Base-by-base conservation (phyloP, 768 basidiomycete genomes). In the Pleurotus cornucopiae region DNA sequence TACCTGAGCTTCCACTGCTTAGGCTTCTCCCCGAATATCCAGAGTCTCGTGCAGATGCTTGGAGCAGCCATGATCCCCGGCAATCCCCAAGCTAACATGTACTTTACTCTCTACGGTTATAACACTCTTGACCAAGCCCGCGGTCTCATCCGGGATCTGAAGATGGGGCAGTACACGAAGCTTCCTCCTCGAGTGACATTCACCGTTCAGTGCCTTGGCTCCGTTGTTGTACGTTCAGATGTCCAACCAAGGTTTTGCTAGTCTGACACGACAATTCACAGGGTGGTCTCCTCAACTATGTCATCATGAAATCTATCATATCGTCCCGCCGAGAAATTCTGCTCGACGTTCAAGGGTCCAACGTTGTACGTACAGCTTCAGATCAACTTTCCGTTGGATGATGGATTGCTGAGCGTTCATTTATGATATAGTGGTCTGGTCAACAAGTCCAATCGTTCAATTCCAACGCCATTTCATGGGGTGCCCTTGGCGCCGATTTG, bases 121-220 rank as follows among this genome's bases (percentile, higher is more conserved):
- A 73, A 80, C 54, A 76, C 79, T 14, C 67, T 76, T 45, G 66
- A 71, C 39, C 81, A 84, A 65, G 79, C 79, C 37, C 66, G 67
- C 51, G 71, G 78, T 1, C 69, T 85, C n/a, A 75, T 84, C 45
- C 74, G 81, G 20, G 84, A 86, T 61, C 71, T 85, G 6, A 86
- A 85, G 64, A 77, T 81, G 70, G 73, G 71, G 34, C 76, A 76
- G 63, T 72, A 77, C 62, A 76, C 77, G 20, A 86, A 86, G 69
- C 75, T 87, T 41, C 82, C 85, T 38, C 85, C 85, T 45, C 81
- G 84, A 6, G 78, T 78, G 34, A 81, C 85, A 2, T 86, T 88
- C 66, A 73, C 76, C 16, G 81, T 82, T 5, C 84, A 86, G 62
- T 75, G 72, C 30, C 52, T 77, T 46, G 84, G 86, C 1, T 80